Percentiles rank a stretch among this genome's conserved stretches.
Conservation (phyloP, 208 protist genomes). For the Porcisia hertigi region DNA sequence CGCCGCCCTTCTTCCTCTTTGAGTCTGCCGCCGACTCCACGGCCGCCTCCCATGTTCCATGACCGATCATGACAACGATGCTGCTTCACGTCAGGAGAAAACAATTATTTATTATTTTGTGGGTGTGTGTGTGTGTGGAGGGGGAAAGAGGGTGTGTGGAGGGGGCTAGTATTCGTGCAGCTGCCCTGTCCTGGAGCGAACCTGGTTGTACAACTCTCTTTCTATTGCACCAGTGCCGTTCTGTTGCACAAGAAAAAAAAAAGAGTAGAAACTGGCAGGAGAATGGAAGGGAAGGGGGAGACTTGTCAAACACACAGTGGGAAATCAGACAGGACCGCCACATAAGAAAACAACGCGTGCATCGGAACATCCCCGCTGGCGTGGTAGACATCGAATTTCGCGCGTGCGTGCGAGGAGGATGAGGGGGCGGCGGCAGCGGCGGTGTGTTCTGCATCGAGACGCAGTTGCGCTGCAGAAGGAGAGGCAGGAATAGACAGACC, state of each 20-base stretch:
- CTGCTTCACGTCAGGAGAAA: background rate
- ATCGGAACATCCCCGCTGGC: background rate
- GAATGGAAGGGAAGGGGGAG: background rate
- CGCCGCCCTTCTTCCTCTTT: conserved; percentile 86
- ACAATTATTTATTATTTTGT: no score
- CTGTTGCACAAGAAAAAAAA: background rate
- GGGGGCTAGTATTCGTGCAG: background rate
- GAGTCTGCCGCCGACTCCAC: conserved; percentile 48
- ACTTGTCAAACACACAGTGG: background rate
- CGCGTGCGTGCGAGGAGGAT: no score
- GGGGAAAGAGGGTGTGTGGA: background rate
- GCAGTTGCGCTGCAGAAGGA: no score
- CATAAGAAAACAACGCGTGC: background rate
- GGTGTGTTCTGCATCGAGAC: no score
- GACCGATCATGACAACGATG: conserved; percentile 43
- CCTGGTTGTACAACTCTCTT: background rate
- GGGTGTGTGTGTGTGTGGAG: no score
- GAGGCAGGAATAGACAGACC: no score
- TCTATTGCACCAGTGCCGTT: background rate
- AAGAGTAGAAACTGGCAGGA: background rate
- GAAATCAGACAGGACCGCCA: background rate
- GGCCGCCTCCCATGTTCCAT: conserved; percentile 77
- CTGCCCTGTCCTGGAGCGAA: background rate
- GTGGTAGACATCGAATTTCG: no score
- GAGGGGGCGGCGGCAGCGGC: no score